Conservation (phyloP, 768 basidiomycete species). For the Crassisporium funariophilum region DNA sequence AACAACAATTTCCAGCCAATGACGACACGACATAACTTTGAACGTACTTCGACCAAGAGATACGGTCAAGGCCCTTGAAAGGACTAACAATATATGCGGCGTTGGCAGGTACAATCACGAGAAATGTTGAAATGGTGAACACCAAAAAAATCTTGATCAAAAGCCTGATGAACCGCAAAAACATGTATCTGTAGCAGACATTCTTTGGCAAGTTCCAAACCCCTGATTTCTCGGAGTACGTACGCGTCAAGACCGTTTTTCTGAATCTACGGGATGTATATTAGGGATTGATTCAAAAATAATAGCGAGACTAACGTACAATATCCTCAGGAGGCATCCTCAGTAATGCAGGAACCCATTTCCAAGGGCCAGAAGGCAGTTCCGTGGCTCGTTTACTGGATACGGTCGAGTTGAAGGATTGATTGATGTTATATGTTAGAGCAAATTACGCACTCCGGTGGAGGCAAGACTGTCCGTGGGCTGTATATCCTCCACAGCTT, state of each 20-base stretch:
- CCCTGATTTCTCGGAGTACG: conserved; percentile 40
- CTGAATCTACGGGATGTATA: conserved; percentile 38
- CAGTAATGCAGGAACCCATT: conserved; percentile 53
- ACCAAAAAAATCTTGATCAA: conserved; percentile 57
- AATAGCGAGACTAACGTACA: conserved; percentile 29
- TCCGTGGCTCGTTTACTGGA: conserved; percentile 45
- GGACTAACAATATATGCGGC: conserved; percentile 41
- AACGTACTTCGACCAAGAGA: conserved; percentile 55
- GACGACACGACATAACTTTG: neutral
- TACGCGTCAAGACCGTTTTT: conserved; percentile 68
- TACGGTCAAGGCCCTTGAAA: conserved; percentile 39
- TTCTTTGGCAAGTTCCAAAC: neutral
- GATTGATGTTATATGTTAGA: neutral
- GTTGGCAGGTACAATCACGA: conserved; percentile 62
- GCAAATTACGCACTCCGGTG: conserved; percentile 48
- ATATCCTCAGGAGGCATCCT: conserved; percentile 45
- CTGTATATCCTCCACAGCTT: conserved; percentile 61
- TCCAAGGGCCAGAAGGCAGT: conserved; percentile 47
- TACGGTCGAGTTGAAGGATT: no score
- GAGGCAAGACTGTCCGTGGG: conserved; percentile 63
- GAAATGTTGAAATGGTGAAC: conserved; percentile 61
- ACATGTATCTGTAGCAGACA: conserved; percentile 43
- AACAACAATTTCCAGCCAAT: neutral
- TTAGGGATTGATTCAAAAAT: neutral
- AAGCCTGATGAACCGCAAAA: conserved; percentile 64